A percentile compares a stretch with the other conserved stretches of the same genome.
These are phyloP conservation scores for Colletotrichum spinosum DNA, from an alignment of 2,329 filamentous ascomycete genomes.

Conservation along the genomic window DNA sequence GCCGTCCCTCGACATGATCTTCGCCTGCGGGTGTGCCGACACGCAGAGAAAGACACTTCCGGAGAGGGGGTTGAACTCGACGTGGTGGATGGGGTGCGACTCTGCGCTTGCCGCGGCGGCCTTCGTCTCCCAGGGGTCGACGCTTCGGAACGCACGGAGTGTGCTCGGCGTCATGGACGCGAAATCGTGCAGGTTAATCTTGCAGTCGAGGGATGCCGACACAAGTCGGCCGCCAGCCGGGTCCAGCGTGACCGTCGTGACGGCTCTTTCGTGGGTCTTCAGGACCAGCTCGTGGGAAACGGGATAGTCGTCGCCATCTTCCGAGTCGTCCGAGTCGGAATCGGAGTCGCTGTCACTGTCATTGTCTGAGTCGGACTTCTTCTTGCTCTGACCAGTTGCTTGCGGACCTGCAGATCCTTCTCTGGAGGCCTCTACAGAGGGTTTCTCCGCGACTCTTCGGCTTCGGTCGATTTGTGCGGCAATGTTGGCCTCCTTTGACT, in stretches of 20 bases:
- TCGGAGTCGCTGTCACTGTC: slow-evolving; percentile 61
- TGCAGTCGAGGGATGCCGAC: slow-evolving; percentile 92
- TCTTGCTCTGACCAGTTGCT: slow-evolving; percentile 41
- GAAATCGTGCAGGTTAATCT: slow-evolving; percentile 93
- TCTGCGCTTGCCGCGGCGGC: slow-evolving; percentile 76
- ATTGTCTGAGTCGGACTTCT: slow-evolving; percentile 42
- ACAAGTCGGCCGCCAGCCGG: slow-evolving; percentile 85
- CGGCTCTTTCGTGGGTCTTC: slow-evolving; percentile 89
- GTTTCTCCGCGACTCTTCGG: slow-evolving; percentile 67
- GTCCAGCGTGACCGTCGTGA: slow-evolving; percentile 88
- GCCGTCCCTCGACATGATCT: slow-evolving; percentile 89
- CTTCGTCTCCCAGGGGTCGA: slow-evolving; percentile 88
- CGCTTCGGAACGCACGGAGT: slow-evolving; percentile 89
- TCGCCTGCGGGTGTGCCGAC: slow-evolving; percentile 89
- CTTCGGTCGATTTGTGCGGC: slow-evolving; percentile 84
- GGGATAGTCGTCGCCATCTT: slow-evolving; percentile 89
- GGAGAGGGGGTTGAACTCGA: slow-evolving; percentile 86
- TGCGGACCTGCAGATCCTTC: slow-evolving; percentile 42
- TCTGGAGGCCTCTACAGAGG: slow-evolving; percentile 43
- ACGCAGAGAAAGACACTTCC: slow-evolving; percentile 87
- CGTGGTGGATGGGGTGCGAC: slow-evolving; percentile 87
- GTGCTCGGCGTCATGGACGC: slow-evolving; percentile 96
- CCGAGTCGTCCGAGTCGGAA: slow-evolving; percentile 69
- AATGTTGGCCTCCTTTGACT: slow-evolving; percentile 78
- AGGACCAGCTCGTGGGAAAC: slow-evolving; percentile 93